These are phyloP conservation scores for Polyporus tsugae DNA, from an alignment of 1,284 basidiomycete species.

Conservation along the genomic window DNA sequence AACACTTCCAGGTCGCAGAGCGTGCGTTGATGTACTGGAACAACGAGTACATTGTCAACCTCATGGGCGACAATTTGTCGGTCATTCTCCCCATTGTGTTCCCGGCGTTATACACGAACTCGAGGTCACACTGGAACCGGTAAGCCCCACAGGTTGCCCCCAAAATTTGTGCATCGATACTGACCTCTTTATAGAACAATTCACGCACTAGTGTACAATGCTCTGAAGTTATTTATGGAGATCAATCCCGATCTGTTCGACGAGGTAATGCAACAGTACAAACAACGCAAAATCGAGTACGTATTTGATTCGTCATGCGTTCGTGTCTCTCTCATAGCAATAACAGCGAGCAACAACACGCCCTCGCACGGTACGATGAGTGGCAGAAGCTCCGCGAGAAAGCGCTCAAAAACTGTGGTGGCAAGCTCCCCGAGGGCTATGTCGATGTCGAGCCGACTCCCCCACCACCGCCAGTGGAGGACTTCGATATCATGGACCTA, in stretches of 20 bases:
- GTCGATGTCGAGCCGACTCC: slow-evolving; percentile 71
- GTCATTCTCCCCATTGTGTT: slow-evolving; percentile 96
- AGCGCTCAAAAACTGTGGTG: slow-evolving; percentile 75
- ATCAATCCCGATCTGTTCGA: slow-evolving; percentile 98
- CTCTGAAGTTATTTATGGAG: slow-evolving; percentile 98
- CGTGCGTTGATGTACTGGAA: slow-evolving; percentile 97
- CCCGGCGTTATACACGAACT: slow-evolving; percentile 97
- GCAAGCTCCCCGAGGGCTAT: slow-evolving; percentile 72
- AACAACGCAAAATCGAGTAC: slow-evolving; percentile 85
- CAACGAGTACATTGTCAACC: slow-evolving; percentile 99
- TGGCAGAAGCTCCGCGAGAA: slow-evolving; percentile 84
- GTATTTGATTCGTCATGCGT: slow-evolving; percentile 43
- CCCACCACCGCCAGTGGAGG: slow-evolving; percentile 83
- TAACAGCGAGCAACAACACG: slow-evolving; percentile 83
- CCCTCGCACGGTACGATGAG: slow-evolving; percentile 80
- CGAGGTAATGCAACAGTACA: slow-evolving; percentile 93
- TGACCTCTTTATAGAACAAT: slow-evolving; percentile 78
- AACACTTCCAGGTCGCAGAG: slow-evolving; percentile 99
- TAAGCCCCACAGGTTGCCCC: slow-evolving; percentile 49
- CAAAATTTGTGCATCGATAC: neutral
- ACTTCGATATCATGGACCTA: slow-evolving; percentile 85
- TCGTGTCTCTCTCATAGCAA: neutral
- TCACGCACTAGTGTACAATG: slow-evolving; percentile 99
- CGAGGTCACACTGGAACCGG: slow-evolving; percentile 99
- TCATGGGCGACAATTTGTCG: slow-evolving; percentile 96